Evolutionary conservation across 148 eudicot species (phyloP).

Genomic region (Euryodendron excelsum): DNA sequence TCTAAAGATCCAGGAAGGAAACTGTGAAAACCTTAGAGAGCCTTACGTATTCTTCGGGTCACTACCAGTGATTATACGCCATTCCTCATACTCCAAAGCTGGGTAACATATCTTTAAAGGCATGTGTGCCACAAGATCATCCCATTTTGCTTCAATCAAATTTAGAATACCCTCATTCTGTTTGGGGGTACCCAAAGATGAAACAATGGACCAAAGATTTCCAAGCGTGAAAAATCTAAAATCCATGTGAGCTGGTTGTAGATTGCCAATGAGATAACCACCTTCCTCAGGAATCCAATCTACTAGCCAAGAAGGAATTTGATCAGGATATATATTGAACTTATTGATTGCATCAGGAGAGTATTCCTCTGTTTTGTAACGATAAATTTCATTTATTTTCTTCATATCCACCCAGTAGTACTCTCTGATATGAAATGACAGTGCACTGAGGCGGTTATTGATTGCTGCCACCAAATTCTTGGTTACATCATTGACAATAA

Average conservation of each 20-base stretch:
- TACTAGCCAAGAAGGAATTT: constrained; percentile 85
- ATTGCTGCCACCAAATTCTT: constrained; percentile 60
- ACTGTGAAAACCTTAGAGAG: not conserved
- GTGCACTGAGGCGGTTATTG: constrained; percentile 68
- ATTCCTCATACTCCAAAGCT: constrained; percentile 79
- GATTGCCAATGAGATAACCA: constrained; percentile 81
- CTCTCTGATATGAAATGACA: constrained; percentile 85
- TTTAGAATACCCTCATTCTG: constrained; percentile 71
- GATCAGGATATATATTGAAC: constrained; percentile 90
- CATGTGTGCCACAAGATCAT: constrained; percentile 73
- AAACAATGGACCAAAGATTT: constrained; percentile 73
- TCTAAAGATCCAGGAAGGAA: constrained; percentile 1
- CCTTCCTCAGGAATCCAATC: constrained; percentile 87
- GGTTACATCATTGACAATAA: constrained; percentile 54
- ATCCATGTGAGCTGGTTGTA: constrained; percentile 95
- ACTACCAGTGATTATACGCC: constrained; percentile 91
- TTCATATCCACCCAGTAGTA: constrained; percentile 86
- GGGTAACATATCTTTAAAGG: constrained; percentile 95
- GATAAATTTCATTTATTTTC: constrained; percentile 84
- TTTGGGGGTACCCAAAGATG: constrained; percentile 61
- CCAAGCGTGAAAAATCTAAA: constrained; percentile 85
- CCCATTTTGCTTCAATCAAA: constrained; percentile 91
- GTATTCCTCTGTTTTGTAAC: constrained; percentile 91
- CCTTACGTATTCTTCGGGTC: constrained; percentile 93
- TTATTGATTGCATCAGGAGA: constrained; percentile 84